Base-by-base conservation (phyloP, 139 green algal species). In the Picochlorum costavermella region DNA sequence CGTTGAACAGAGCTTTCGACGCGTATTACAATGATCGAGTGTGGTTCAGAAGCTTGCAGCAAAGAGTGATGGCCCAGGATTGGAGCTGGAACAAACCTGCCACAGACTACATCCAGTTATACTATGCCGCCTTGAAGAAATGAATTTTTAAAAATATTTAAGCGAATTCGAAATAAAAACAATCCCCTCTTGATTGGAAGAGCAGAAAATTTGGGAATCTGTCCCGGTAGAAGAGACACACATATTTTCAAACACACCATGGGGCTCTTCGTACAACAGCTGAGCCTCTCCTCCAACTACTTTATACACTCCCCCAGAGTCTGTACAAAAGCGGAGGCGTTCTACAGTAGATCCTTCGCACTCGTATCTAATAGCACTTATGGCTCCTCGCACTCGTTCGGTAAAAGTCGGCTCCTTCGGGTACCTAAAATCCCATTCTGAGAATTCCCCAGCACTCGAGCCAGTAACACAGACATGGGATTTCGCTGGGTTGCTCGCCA, bases 31-130 rank as follows among this genome's bases (percentile, higher is more conserved):
- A 76, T 64, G 64, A 76, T 63, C 31, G 64, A 17, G 16, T 1
- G 11, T 83, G 69, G 60, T 92, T 83, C 74, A 60, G 73, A 33
- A 36, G 60, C 13, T 72, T 92, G 64, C 68, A 75, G 29, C 26
- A 56, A 45, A 45, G 67, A 1, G 76, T 82, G 36, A 92, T 92
- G 85, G 20, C 55, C 37, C 80, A 96, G 69, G 92, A 98, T 74
- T 98, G 91, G 91, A 85, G 64, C 53, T 98, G 92, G 92, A 90
- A 92, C 80, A 78, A 83, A 33, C 92, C 92, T 1, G 87, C 92
- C 3, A 71, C 95, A 4, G 91, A 96, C 65, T 98, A 98, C 78
- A 78, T 98, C 17, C 83, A 96, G 76, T 81, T 98, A 6, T 98
- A 98, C 79, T 90, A 95, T 71, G 81, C 83, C 45, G 82, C 87